Conservation (phyloP, 1,139 yeast species). For the Hemisphaericaspora xylanilytica region DNA sequence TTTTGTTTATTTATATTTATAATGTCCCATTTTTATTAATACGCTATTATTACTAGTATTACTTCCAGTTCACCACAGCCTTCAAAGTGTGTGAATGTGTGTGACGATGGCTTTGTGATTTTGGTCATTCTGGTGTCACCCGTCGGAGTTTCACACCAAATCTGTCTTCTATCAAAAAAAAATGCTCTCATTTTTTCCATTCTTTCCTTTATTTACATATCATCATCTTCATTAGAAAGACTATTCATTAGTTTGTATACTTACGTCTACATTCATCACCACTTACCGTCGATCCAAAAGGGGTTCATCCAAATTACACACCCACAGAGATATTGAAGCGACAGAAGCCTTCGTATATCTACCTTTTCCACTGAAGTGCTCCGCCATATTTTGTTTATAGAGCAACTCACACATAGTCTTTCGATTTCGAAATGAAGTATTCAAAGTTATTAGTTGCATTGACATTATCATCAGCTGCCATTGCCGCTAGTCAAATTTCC, state of each 20-base stretch:
- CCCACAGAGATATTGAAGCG: no score
- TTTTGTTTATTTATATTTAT: neutral
- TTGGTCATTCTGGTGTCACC: neutral
- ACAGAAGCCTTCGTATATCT: no score
- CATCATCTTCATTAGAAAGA: neutral
- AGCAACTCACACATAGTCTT: neutral
- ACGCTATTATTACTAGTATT: neutral
- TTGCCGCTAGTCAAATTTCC: constrained; percentile 6
- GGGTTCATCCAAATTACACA: no score
- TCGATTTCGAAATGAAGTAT: constrained; percentile 8
- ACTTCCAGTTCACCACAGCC: neutral
- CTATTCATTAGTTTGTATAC: no score
- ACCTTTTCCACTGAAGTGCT: no score
- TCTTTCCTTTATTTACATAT: no score
- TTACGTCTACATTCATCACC: no score
- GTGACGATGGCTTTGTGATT: neutral
- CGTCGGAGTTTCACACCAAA: neutral
- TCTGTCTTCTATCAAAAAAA: neutral
- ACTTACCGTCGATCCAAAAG: no score
- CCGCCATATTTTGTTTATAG: no score
- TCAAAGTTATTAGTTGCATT: constrained; percentile 9
- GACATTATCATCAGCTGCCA: constrained; percentile 5
- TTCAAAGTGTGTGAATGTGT: no score
- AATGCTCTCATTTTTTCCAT: no score
- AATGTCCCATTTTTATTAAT: neutral